phyloP scores from a whole-genome alignment of 345 rosid species.

The Salix purpurea region DNA sequence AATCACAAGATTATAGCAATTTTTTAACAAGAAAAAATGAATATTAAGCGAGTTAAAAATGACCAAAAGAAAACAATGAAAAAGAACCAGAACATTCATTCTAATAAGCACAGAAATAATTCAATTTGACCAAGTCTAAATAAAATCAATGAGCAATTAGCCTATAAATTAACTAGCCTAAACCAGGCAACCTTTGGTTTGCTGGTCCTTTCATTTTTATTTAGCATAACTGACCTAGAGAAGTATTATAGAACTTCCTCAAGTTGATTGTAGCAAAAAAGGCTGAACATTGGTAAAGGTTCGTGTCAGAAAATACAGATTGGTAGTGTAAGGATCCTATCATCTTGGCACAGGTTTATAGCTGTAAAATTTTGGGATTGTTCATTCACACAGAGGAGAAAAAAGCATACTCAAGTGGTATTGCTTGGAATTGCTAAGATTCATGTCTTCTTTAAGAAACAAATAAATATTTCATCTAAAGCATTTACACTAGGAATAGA shows the following conservation, averaged over 20 bases:
- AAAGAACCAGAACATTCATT: not conserved
- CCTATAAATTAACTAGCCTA: not conserved
- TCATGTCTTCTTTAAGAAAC: not conserved
- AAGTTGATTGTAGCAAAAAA: not conserved
- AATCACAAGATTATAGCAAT: not conserved
- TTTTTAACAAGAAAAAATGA: not conserved
- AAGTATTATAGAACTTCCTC: not conserved
- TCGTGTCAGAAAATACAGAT: too few relatives aligned
- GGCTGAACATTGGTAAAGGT: not conserved
- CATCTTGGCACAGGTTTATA: not conserved
- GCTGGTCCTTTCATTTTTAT: not conserved
- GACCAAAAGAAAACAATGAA: not conserved
- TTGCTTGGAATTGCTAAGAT: not conserved
- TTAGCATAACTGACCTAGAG: not conserved
- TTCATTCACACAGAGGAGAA: not conserved
- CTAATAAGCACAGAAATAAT: not conserved
- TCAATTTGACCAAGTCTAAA: not conserved
- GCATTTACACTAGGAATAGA: too few relatives aligned
- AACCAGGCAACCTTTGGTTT: not conserved
- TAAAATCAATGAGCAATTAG: not conserved
- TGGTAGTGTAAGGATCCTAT: not conserved
- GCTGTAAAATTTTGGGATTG: not conserved
- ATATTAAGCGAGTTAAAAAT: not conserved
- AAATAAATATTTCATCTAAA: not conserved
- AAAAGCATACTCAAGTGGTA: not conserved